Evolutionary conservation across 1,284 basidiomycete species (phyloP).

Genomic region (Lentinus polychrous): DNA sequence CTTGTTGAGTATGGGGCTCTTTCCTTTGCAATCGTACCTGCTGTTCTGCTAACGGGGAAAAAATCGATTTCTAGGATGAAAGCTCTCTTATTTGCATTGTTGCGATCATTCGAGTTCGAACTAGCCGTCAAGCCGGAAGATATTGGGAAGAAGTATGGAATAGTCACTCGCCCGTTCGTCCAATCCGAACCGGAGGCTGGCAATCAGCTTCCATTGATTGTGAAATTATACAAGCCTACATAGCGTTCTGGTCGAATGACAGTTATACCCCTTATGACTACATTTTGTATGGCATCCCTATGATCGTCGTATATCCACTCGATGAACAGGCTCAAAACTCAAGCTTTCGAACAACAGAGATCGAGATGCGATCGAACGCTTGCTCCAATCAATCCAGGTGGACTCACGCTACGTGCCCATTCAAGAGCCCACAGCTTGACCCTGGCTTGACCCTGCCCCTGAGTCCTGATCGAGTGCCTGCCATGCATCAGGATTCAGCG

Average conservation of each 20-base stretch:
- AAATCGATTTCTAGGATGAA: slow-evolving; percentile 51
- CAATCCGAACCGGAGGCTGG: slow-evolving; percentile 11
- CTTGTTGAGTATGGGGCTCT: slow-evolving; percentile 10
- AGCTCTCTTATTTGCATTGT: slow-evolving; percentile 48
- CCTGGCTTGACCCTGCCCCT: no score
- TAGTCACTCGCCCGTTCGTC: slow-evolving; percentile 18
- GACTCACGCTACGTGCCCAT: no score
- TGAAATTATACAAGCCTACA: slow-evolving; percentile 11
- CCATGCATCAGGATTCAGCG: no score
- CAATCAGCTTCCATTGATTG: slow-evolving; percentile 16
- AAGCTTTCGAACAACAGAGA: no score
- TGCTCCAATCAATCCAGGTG: no score
- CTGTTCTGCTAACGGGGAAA: neutral
- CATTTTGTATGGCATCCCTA: neutral
- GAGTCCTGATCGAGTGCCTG: no score
- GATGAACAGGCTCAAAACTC: no score
- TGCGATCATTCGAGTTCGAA: slow-evolving; percentile 52
- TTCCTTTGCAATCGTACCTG: no score
- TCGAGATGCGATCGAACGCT: no score
- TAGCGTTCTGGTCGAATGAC: neutral
- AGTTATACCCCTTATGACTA: neutral
- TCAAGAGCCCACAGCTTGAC: no score
- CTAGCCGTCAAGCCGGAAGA: slow-evolving; percentile 34
- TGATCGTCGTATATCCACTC: neutral
- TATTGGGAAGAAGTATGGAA: slow-evolving; percentile 13